Conservation (phyloP, 192 early-diverging fungal genomes). For the Gonapodya prolifera region DNA sequence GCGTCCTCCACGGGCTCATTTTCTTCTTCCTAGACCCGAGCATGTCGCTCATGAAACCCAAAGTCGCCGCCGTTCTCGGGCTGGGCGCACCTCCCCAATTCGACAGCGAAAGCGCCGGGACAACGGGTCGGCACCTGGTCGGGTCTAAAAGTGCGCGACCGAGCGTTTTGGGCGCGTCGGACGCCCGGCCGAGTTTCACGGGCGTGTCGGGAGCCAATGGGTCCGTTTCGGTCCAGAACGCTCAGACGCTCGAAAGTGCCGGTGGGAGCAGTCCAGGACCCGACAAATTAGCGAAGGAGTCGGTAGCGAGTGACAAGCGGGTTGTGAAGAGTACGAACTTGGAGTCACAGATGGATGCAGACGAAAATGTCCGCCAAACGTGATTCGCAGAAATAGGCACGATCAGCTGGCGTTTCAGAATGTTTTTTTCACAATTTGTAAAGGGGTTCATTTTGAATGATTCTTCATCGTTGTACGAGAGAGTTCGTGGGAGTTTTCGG, state of each 20-base stretch:
- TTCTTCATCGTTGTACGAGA: no score
- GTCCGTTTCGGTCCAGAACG: neutral
- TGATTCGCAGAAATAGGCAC: no score
- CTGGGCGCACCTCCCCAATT: neutral
- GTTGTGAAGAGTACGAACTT: neutral
- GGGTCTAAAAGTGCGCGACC: neutral
- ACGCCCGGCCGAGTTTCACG: neutral
- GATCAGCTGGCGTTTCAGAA: no score
- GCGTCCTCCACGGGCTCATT: neutral
- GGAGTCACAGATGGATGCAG: neutral
- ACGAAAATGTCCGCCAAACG: neutral
- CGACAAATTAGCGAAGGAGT: neutral
- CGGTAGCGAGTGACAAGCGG: neutral
- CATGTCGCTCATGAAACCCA: neutral
- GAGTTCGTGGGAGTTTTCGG: no score
- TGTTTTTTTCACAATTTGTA: no score
- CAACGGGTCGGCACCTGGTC: neutral
- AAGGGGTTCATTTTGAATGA: no score
- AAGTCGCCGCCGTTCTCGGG: neutral
- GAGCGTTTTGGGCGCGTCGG: neutral
- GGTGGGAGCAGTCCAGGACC: neutral
- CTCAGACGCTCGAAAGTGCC: neutral
- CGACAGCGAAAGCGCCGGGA: neutral
- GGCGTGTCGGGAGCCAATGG: neutral
- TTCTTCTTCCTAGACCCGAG: neutral